Evolutionary conservation across 768 basidiomycete species (phyloP), one percentile per base, ranked within the genome.

Genomic region (Kwoniella botswanensis): DNA sequence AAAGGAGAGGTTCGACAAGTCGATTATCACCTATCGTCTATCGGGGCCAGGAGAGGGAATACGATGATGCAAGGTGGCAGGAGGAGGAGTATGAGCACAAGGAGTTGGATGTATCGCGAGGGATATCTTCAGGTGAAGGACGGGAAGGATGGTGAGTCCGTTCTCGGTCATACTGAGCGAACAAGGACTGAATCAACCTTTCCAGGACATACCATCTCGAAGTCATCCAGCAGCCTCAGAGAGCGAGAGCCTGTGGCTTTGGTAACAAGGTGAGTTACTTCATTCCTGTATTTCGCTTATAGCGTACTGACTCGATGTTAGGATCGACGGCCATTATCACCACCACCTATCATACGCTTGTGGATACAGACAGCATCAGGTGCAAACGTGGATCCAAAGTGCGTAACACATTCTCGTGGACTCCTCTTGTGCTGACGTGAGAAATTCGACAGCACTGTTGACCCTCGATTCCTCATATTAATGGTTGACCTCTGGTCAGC

Each of bases 171-270:
- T 18, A 22, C 57, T 56, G 22, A 53, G 42, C 66, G 24, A 9
- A 13, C 24, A 12, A 5, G 10, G 12, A n/a, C 77, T 35, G 6
- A 35, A 35, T 35, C 35, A 35, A 35, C 35, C 35, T 35, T 29
- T 7, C 35, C 35, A 93, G 93, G 80, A 86, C 91, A 81, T 95
- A 95, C 83, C 89, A 90, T 15, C 87, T 96, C 53, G 90, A 93
- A 74, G 88, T 95, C 76, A 88, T 92, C 3, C 95, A 97, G 82
- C 89, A 95, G 76, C 94, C 95, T 52, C 84, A 92, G 58, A 89
- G 94, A 54, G 95, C 94, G 60, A 89, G 94, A 74, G 95, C 95
- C 90, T 96, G 94, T 82, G 95, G 95, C 12, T 95, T 96, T 83
- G 94, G 94, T 56, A 93, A 97, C 86, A 96, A 95, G 87, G 94